Evolutionary conservation across 1,284 basidiomycete genomes (phyloP), one percentile per base, ranked within the genome.

Genomic region (Austropuccinia psidii): DNA sequence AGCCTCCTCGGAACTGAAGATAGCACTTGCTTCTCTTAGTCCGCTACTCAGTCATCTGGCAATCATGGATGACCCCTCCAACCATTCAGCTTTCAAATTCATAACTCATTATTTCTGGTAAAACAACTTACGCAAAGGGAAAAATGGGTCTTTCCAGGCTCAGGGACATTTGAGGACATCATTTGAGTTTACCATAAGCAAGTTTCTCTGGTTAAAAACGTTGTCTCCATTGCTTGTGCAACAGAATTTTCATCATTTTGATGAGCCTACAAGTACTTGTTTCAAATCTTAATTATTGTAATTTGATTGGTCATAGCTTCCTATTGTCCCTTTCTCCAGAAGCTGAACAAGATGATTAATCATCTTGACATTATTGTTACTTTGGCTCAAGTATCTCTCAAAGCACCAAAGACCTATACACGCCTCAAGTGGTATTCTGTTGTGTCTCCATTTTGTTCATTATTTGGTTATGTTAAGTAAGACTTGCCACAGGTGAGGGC

Each of bases 181-280:
- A 93, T 98, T 7, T 88, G 94, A 11, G 89, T 96, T 0, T 98
- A 97, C 80, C 95, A 99, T 73, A 89, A 88, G 50, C 94, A 97
- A 80, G 86, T 86, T 74, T 85, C 86, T 1, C 84, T 99, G 3
- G 96, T 98, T 58, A 94, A 90, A 80, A 91, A 98, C 79, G 89
- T 99, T 13, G 90, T 98, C 17, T 86, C 84, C 50, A 97, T 98
- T 77, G 95, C 95, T 9, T 86, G 92, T 93, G 79, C 78, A 88
- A 81, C 35, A 17, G 35, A 35, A 15, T 47, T 11, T 41, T 33
- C 11, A 39, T 27, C 4, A n/a, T 67, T 43, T 64, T 35, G 39
- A 43, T 50, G 24, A 15, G 9, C n/a, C n/a, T 67, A 58, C 27
- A 24, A n/a, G 21, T n/a, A 24, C 47, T 43, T 19, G 37, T 39